Base-by-base conservation (phyloP, 2,329 filamentous ascomycete genomes). In the Xylariaceae sp. region DNA sequence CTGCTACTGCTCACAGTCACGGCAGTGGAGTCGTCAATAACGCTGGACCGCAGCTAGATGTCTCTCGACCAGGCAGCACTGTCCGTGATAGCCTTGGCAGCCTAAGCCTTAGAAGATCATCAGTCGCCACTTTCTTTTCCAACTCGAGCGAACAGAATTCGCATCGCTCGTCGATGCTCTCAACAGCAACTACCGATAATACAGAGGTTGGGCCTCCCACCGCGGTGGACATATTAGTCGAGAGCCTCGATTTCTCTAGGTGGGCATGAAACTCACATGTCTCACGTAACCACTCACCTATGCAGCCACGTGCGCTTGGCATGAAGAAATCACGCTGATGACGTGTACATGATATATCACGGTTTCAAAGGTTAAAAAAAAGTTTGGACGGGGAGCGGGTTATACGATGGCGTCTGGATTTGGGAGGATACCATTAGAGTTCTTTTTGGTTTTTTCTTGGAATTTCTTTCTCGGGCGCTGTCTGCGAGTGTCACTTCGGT, bases 61-160 rank as follows among this genome's bases (percentile, higher is more conserved):
- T 64, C 13, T 71, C 73, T 6, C 71, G 78, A 57, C 77, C 78
- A 2, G 69, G 72, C 27, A 77, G 74, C 60, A 80, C 77, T 16
- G 75, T 86, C 42, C 77, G 85, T 11, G 84, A 87, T 60, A 86
- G 83, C 62, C 77, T 86, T 52, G 83, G 72, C 62, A 84, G 80
- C 61, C 73, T 87, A 32, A 77, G 84, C 44, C 76, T 53, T 11
- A 53, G 58, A 27, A 48, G 84, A 53, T 80, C 83, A n/a, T 86
- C 83, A 27, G 83, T 87, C 2, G 84, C 83, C 4, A 87, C 84
- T 2, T 87, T 87, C 64, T 82, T 86, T 60, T 81, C 81, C 2
- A 80, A 72, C 54, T 77, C 78, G 4, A 83, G 77, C 65, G 82
- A 86, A 58, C 76, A 79, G 59, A 75, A 60, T 70, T 84, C 81